Conservation (phyloP, 805 yeast species). For the Wickerhamiella brachini region DNA sequence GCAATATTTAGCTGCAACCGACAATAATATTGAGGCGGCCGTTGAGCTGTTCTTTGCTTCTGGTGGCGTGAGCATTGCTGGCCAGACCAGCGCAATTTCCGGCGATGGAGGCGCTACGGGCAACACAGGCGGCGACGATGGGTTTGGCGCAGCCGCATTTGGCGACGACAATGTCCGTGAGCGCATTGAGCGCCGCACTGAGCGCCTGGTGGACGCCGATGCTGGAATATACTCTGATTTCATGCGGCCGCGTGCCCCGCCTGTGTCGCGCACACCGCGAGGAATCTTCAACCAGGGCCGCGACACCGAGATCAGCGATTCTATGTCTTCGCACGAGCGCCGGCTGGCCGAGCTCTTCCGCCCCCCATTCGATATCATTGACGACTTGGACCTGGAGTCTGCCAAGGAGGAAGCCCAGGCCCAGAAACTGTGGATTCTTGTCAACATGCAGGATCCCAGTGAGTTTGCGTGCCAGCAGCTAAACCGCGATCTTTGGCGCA, state of each 20-base stretch:
- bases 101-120: not conserved
- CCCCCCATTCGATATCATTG: constrained; percentile 87
- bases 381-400: constrained; percentile 48
- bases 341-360: constrained; percentile 71
- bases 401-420: constrained; percentile 59
- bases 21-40: constrained; percentile 67
- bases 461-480: constrained; percentile 82
- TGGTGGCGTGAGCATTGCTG: constrained; percentile 26
- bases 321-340: constrained; percentile 26
- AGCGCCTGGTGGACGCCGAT: constrained; percentile 49
- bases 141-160: constrained; percentile 49
- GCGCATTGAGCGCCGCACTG: constrained; percentile 66
- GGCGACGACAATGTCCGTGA: constrained; percentile 61
- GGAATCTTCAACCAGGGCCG: constrained; percentile 42
- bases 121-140: constrained; percentile 25
- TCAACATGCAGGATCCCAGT: constrained; percentile 74
- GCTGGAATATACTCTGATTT: constrained; percentile 11
- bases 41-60: constrained; percentile 67
- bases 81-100: constrained; percentile 9
- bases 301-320: constrained; percentile 10
- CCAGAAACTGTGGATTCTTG: constrained; percentile 63
- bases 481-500: constrained; percentile 89
- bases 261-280: constrained; percentile 13
- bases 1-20: constrained; percentile 67
- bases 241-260: constrained; percentile 6